Conservation (phyloP, 441 rosid genomes). For the Erodium texanum region DNA sequence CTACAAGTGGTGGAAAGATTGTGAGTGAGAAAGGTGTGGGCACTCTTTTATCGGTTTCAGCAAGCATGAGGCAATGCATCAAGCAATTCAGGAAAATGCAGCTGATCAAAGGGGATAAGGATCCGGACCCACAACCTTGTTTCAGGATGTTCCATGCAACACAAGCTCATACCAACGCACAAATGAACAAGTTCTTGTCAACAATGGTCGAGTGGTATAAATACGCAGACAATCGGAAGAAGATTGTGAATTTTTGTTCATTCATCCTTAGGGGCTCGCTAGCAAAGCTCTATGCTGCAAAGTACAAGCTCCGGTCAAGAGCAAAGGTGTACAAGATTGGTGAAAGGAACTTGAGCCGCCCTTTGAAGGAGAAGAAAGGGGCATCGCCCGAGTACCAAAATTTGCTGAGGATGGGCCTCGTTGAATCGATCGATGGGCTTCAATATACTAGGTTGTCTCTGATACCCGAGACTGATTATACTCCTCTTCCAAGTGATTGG, state of each 20-base stretch:
- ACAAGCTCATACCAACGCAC: slow-evolving; percentile 92
- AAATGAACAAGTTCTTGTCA: slow-evolving; percentile 83
- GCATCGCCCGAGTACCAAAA: slow-evolving; percentile 77
- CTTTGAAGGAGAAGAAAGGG: slow-evolving; percentile 87
- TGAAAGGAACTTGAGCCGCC: slow-evolving; percentile 63
- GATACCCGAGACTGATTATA: slow-evolving; percentile 82
- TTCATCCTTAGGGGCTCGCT: slow-evolving; percentile 72
- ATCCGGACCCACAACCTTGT: slow-evolving; percentile 97
- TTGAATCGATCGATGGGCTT: slow-evolving; percentile 85
- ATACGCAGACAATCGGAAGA: slow-evolving; percentile 86
- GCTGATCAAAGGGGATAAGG: slow-evolving; percentile 83
- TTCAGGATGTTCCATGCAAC: slow-evolving; percentile 96
- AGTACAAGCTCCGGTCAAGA: slow-evolving; percentile 79
- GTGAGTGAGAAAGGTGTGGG: slow-evolving; percentile 97
- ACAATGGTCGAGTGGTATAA: slow-evolving; percentile 90
- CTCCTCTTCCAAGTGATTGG: slow-evolving; percentile 84
- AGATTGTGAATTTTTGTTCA: slow-evolving; percentile 76
- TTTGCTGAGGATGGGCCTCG: slow-evolving; percentile 84
- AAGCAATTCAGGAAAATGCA: slow-evolving; percentile 76
- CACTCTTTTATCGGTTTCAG: slow-evolving; percentile 80
- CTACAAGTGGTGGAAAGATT: slow-evolving; percentile 93
- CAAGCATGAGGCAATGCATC: slow-evolving; percentile 85
- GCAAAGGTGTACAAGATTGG: slow-evolving; percentile 84
- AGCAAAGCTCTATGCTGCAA: slow-evolving; percentile 94
- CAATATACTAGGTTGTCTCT: slow-evolving; percentile 88